Percentiles rank a stretch among this genome's conserved stretches.
phyloP scores from a whole-genome alignment of 345 rosid genomes.

The Citrus cavaleriei region DNA sequence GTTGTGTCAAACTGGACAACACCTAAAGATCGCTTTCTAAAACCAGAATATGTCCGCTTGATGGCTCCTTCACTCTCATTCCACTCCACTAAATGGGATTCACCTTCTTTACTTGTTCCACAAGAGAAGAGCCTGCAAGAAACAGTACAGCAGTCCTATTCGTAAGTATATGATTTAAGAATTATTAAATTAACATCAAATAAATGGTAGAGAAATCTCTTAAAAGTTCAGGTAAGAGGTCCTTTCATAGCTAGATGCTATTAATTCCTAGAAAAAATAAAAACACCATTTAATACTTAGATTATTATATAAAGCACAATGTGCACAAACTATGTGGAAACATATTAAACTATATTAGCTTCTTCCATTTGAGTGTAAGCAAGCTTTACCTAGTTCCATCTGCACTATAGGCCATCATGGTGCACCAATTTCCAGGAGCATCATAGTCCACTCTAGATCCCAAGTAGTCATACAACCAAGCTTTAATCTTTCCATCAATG shows the following conservation, averaged over 20 bases:
- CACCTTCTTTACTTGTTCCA: slow-evolving; percentile 71
- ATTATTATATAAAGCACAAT: neutral
- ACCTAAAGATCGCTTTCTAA: slow-evolving; percentile 49
- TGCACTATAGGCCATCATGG: slow-evolving; percentile 81
- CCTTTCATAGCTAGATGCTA: neutral
- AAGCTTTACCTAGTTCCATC: slow-evolving; percentile 72
- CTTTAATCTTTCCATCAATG: slow-evolving; percentile 85
- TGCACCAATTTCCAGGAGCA: slow-evolving; percentile 81
- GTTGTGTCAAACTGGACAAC: slow-evolving; percentile 69
- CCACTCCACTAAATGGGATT: slow-evolving; percentile 66
- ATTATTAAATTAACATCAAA: neutral
- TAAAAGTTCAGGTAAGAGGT: neutral
- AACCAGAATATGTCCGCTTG: slow-evolving; percentile 50
- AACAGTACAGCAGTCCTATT: neutral
- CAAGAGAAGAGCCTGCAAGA: slow-evolving; percentile 61
- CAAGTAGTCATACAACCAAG: slow-evolving; percentile 76
- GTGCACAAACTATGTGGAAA: neutral
- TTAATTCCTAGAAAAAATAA: neutral
- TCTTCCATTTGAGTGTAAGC: neutral
- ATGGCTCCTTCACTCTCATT: slow-evolving; percentile 68
- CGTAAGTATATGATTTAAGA: neutral
- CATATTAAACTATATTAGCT: neutral
- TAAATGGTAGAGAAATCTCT: neutral
- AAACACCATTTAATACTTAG: neutral
- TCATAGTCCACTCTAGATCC: slow-evolving; percentile 91